phyloP scores from a whole-genome alignment of 2,329 filamentous ascomycete species.

The Monilinia fructigena region DNA sequence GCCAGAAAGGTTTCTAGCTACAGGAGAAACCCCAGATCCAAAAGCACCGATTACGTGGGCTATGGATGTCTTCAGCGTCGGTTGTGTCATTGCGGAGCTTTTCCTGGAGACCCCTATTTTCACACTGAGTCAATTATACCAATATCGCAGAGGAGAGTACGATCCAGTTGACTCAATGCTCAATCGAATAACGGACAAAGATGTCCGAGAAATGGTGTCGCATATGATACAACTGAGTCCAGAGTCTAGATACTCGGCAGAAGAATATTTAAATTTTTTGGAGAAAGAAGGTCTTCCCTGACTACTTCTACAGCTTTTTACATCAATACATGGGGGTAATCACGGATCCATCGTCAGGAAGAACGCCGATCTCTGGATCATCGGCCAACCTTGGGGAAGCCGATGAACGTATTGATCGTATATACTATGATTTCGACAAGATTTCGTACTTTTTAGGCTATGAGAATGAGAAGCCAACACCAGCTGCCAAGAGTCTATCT shows the following conservation, averaged over 20 bases:
- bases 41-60: slow-evolving; percentile 76
- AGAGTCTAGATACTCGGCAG: slow-evolving; percentile 85
- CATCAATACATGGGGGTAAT: slow-evolving; percentile 98
- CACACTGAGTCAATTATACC: slow-evolving; percentile 92
- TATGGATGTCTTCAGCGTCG: slow-evolving; percentile 97
- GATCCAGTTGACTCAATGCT: slow-evolving; percentile 80
- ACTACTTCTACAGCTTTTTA: slow-evolving; percentile 96
- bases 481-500: slow-evolving; percentile 41
- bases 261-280: slow-evolving; percentile 94
- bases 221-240: slow-evolving; percentile 97
- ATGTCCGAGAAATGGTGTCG: slow-evolving; percentile 82
- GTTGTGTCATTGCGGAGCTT: slow-evolving; percentile 94
- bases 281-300: slow-evolving; percentile 87
- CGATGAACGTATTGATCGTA: slow-evolving; percentile 89
- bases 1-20: slow-evolving; percentile 82
- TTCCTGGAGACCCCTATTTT: slow-evolving; percentile 97
- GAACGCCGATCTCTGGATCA: slow-evolving; percentile 66
- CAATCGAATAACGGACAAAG: slow-evolving; percentile 80
- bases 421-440: slow-evolving; percentile 95
- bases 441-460: slow-evolving; percentile 92
- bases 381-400: slow-evolving; percentile 76
- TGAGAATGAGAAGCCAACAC: slow-evolving; percentile 46
- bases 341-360: slow-evolving; percentile 83
- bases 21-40: slow-evolving; percentile 63
- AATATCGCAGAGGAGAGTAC: slow-evolving; percentile 89